These are phyloP conservation scores for Jasminum sambac DNA, from an alignment of 257 asterid genomes.

Conservation along the genomic window DNA sequence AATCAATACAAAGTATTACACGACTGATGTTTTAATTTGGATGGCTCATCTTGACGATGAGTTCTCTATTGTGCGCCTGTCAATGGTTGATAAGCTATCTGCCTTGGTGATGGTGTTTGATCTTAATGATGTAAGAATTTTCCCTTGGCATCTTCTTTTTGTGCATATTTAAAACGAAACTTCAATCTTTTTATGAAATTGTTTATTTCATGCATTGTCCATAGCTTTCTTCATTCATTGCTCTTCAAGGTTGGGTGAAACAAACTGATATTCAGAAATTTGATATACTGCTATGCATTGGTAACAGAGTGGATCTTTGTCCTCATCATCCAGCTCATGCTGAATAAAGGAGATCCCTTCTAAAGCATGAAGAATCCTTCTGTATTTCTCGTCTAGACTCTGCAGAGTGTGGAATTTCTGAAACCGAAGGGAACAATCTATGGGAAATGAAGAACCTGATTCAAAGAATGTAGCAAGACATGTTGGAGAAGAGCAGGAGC, in stretches of 20 bases:
- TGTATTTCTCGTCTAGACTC: conserved; percentile 32
- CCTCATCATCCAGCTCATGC: too few relatives aligned
- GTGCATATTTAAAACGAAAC: too few relatives aligned
- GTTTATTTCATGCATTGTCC: conserved; percentile 7
- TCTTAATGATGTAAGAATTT: too few relatives aligned
- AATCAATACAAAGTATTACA: conserved; percentile 87
- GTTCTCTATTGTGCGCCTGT: too few relatives aligned
- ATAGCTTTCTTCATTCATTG: conserved; percentile 68
- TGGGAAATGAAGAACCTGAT: too few relatives aligned
- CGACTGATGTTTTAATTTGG: conserved; percentile 82
- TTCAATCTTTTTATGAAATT: background rate
- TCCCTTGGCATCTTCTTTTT: too few relatives aligned
- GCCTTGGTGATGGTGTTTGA: too few relatives aligned
- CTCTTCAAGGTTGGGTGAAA: conserved; percentile 74
- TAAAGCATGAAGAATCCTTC: conserved; percentile 51
- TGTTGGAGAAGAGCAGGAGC: too few relatives aligned
- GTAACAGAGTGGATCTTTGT: conserved; percentile 86
- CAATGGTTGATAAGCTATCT: too few relatives aligned
- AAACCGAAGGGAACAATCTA: conserved; percentile 82
- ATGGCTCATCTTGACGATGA: conserved; percentile 66
- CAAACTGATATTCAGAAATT: conserved; percentile 63
- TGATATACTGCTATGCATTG: conserved; percentile 77
- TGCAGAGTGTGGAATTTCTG: conserved; percentile 71
- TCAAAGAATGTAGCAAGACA: too few relatives aligned
- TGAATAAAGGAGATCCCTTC: too few relatives aligned